Conservation (phyloP, 2,329 filamentous ascomycete genomes). For the Ophiocordyceps unilateralis region DNA sequence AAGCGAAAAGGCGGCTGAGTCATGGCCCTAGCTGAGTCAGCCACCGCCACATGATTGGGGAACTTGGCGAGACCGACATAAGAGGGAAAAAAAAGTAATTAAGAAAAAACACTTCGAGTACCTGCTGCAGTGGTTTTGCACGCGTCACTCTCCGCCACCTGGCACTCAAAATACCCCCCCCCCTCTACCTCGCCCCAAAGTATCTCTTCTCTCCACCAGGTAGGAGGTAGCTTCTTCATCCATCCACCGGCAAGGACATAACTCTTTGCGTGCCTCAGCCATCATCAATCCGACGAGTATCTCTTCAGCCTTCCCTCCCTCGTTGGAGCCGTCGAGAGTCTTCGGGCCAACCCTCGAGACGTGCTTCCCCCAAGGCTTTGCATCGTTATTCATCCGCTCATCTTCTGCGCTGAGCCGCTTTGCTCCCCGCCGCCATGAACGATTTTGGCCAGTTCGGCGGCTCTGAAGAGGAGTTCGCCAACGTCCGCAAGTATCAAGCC, state of each 20-base stretch:
- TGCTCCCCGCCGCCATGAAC: slow-evolving; percentile 32
- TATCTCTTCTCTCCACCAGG: background rate
- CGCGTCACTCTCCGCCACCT: background rate
- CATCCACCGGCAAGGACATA: background rate
- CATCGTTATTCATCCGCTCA: background rate
- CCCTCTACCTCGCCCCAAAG: background rate
- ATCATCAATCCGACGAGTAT: background rate
- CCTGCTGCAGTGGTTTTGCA: background rate
- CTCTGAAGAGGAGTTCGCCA: slow-evolving; percentile 64
- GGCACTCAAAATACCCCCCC: background rate
- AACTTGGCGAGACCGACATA: background rate
- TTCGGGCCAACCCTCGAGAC: background rate
- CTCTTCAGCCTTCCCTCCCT: background rate
- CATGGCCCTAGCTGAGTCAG: background rate
- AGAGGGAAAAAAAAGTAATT: background rate
- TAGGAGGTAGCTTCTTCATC: background rate
- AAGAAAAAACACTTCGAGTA: slow-evolving; percentile 1
- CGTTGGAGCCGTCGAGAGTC: background rate
- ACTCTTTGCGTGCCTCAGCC: background rate
- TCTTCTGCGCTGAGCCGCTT: too few species aligned
- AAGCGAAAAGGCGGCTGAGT: background rate
- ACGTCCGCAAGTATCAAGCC: slow-evolving; percentile 60
- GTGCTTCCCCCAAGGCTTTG: background rate
- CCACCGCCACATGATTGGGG: background rate
- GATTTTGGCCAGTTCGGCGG: slow-evolving; percentile 55